Evolutionary conservation across 169 alveolate species (phyloP).

Genomic region (Toxoplasma gondii): DNA sequence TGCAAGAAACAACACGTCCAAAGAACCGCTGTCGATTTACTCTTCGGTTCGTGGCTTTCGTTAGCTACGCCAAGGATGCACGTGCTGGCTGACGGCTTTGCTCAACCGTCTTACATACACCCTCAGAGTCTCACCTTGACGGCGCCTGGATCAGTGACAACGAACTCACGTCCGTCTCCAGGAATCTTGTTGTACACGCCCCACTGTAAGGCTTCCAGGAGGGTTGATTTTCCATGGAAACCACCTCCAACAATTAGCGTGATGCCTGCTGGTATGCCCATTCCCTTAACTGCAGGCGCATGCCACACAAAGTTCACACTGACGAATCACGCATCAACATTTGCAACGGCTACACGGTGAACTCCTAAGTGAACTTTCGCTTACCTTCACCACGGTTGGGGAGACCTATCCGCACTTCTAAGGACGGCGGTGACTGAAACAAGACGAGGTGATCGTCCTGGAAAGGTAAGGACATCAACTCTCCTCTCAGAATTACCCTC

Average conservation of each 20-base stretch:
- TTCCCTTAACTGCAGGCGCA: conserved; percentile 68
- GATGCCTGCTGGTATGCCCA: conserved; percentile 80
- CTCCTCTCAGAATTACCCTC: no score
- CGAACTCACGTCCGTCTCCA: conserved; percentile 85
- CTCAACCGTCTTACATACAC: background rate
- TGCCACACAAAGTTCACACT: background rate
- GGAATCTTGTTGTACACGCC: conserved; percentile 83
- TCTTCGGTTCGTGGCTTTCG: background rate
- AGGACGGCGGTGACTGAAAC: conserved; percentile 55
- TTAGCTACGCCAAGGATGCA: background rate
- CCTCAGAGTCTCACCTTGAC: conserved; percentile 70
- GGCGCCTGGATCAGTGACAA: conserved; percentile 76
- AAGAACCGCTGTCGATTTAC: background rate
- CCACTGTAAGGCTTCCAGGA: conserved; percentile 78
- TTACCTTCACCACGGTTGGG: conserved; percentile 58
- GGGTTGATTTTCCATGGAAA: conserved; percentile 83
- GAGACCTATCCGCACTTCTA: conserved; percentile 46
- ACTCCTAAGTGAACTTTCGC: background rate
- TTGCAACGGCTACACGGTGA: background rate
- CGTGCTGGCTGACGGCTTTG: background rate
- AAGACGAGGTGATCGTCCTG: conserved; percentile 58
- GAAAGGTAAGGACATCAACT: background rate
- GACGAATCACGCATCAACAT: background rate
- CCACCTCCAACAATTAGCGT: conserved; percentile 86
- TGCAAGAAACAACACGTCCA: background rate